Percentiles rank a stretch among this genome's conserved stretches.
These are phyloP conservation scores for Alternaria dauci DNA, from an alignment of 2,329 filamentous ascomycete species.

Conservation along the genomic window DNA sequence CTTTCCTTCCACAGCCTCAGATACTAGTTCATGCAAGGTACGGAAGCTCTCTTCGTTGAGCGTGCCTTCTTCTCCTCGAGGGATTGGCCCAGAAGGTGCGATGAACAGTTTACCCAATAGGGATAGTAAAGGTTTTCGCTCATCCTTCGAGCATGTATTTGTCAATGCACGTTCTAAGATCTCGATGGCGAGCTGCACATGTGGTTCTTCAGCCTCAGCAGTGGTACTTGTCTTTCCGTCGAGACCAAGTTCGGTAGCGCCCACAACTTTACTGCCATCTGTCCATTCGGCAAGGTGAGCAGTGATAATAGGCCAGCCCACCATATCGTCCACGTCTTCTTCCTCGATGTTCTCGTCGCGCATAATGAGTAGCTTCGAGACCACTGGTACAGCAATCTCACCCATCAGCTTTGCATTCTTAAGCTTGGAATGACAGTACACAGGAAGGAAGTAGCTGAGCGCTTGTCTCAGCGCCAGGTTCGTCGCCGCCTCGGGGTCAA, in stretches of 20 bases:
- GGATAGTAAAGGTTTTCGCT: slow-evolving; percentile 72
- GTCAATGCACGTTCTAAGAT: slow-evolving; percentile 77
- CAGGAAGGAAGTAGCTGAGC: slow-evolving; percentile 91
- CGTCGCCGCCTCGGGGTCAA: slow-evolving; percentile 79
- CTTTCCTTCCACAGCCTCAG: slow-evolving; percentile 58
- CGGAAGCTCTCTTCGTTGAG: slow-evolving; percentile 33
- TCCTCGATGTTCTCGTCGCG: slow-evolving; percentile 73
- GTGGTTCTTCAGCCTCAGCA: slow-evolving; percentile 75
- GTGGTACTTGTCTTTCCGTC: slow-evolving; percentile 63
- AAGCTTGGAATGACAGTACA: slow-evolving; percentile 86
- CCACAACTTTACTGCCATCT: slow-evolving; percentile 79
- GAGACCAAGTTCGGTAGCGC: slow-evolving; percentile 62
- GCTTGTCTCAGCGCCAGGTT: slow-evolving; percentile 88
- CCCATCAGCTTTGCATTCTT: slow-evolving; percentile 87
- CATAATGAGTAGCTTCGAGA: slow-evolving; percentile 71
- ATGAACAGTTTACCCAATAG: slow-evolving; percentile 86
- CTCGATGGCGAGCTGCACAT: slow-evolving; percentile 78
- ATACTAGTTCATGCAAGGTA: slow-evolving; percentile 56
- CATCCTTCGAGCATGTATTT: slow-evolving; percentile 73
- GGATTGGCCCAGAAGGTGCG: slow-evolving; percentile 61
- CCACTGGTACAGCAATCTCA: slow-evolving; percentile 73
- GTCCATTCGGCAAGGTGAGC: slow-evolving; percentile 94
- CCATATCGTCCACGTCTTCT: slow-evolving; percentile 75
- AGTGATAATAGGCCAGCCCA: slow-evolving; percentile 78
- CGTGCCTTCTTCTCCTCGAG: slow-evolving; percentile 30